phyloP scores from a whole-genome alignment of 2,329 filamentous ascomycete species.

The Colletotrichum simmondsii region DNA sequence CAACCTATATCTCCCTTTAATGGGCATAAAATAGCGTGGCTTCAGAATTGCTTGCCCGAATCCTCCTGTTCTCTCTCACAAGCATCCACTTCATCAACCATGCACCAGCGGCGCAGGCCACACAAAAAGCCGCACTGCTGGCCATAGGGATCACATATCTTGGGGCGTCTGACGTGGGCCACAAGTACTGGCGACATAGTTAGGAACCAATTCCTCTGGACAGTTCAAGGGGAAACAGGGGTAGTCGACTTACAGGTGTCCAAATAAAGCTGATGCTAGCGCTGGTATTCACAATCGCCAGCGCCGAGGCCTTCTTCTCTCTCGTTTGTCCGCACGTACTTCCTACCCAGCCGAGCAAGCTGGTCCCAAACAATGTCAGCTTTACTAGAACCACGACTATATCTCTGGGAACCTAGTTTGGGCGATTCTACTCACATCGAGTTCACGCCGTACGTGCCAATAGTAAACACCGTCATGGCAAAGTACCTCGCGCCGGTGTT shows the following conservation, averaged over 20 bases:
- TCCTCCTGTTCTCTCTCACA: constrained; percentile 37
- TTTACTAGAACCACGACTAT: too few relatives aligned
- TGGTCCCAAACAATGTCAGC: neutral
- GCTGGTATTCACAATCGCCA: constrained; percentile 43
- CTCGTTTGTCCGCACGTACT: constrained; percentile 50
- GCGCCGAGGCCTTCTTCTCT: constrained; percentile 50
- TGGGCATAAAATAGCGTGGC: constrained; percentile 30
- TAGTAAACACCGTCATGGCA: constrained; percentile 43
- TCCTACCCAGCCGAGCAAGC: constrained; percentile 42
- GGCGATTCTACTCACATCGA: constrained; percentile 39
- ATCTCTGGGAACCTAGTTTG: too few relatives aligned
- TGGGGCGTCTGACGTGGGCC: constrained; percentile 49
- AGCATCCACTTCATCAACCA: constrained; percentile 40
- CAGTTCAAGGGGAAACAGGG: neutral
- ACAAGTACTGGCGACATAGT: constrained; percentile 43
- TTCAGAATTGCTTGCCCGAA: constrained; percentile 28
- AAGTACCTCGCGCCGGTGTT: constrained; percentile 41
- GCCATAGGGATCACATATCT: constrained; percentile 51
- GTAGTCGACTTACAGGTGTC: constrained; percentile 24
- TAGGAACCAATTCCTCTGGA: neutral
- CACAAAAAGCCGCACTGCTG: constrained; percentile 29
- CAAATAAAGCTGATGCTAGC: constrained; percentile 36
- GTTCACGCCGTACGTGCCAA: constrained; percentile 45
- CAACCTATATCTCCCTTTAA: neutral
- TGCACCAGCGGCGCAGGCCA: constrained; percentile 38